Evolutionary conservation across 352 stramenopile species (phyloP).

Genomic region (Phytophthora tentaculata): DNA sequence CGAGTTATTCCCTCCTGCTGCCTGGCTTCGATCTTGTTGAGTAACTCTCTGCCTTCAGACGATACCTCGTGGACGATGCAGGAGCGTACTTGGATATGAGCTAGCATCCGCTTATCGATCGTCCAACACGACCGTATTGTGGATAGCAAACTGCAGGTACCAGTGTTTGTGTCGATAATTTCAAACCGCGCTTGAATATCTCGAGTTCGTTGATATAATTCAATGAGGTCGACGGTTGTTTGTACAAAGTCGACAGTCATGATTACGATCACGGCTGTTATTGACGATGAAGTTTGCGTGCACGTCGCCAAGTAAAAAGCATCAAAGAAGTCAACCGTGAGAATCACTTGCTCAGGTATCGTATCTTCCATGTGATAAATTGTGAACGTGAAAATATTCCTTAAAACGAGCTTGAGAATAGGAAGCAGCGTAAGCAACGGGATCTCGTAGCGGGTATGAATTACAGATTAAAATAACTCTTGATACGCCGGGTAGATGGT

Average conservation of each 20-base stretch:
- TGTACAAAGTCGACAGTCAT: background rate
- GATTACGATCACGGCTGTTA: background rate
- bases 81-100: slow-evolving; percentile 7
- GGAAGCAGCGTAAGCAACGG: background rate
- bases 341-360: background rate
- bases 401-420: background rate
- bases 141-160: background rate
- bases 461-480: background rate
- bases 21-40: slow-evolving; percentile 1
- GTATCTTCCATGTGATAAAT: background rate
- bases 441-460: background rate
- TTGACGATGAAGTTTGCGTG: slow-evolving; percentile 2
- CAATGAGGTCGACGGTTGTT: background rate
- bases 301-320: slow-evolving; percentile 1
- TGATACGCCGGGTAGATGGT: background rate
- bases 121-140: background rate
- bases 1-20: background rate
- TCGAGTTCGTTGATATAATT: slow-evolving; percentile 2
- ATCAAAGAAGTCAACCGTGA: slow-evolving; percentile 4
- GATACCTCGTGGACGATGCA: slow-evolving; percentile 14
- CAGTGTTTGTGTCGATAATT: background rate
- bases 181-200: background rate
- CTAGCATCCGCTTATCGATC: background rate
- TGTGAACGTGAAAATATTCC: background rate
- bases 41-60: background rate